Base-by-base conservation (phyloP, 148 eudicot genomes). In the Rhododendron henanense region DNA sequence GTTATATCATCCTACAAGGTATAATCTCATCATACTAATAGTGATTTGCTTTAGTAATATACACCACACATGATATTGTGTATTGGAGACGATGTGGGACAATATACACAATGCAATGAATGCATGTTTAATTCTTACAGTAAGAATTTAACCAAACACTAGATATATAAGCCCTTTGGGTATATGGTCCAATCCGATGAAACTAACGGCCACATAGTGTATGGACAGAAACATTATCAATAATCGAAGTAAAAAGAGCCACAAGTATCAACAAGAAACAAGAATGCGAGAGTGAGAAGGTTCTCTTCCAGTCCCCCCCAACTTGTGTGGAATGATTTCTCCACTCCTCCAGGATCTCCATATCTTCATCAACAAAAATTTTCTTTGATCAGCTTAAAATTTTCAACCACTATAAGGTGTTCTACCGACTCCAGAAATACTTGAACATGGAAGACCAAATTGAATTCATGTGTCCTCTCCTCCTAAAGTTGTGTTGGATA, bases 391-490 rank as follows among this genome's bases (percentile, higher is more conserved):
- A 25, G 71, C 71, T 1, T 8, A n/a, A 65, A 1, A 61, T 61
- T 23, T n/a, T n/a, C 28, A 65, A n/a, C 14, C 31, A n/a, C 33
- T 65, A 65, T 28, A 65, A n/a, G 31, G 71, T 65, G 71, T 65
- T 65, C 31, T 10, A 65, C 71, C 31, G 1, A 65, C 71, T 65
- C 28, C 13, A n/a, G 71, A 47, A 7, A 65, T 65, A 9, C 28
- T 65, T 1, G n/a, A 19, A 65, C 11, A 65, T 65, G 28, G 71
- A 65, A 65, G 31, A 65, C 71, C 71, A 1, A 8, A n/a, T 63
- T 63, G 71, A 63, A n/a, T n/a, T 63, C 71, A 63, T 63, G 71
- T n/a, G 31, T n/a, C 71, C 71, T 63, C 71, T n/a, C 67, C 67
- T 61, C 67, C 67, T 6, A 61, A 61, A 7, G 55, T 5, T 57